Conservation (phyloP, 495 filamentous ascomycete genomes). For the Penicillium riverlandense region DNA sequence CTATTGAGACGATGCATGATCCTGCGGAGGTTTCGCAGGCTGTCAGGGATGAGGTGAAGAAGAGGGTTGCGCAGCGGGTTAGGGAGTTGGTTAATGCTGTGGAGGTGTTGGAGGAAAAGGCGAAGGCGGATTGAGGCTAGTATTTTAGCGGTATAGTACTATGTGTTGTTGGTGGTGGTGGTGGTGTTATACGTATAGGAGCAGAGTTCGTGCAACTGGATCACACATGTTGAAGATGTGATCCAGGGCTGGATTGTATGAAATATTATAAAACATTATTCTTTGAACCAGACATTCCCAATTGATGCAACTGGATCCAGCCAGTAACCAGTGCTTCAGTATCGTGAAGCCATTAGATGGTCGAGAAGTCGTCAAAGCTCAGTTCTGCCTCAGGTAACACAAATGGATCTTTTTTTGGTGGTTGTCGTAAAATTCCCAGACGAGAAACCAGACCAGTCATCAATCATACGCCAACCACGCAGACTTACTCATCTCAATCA, state of each 20-base stretch:
- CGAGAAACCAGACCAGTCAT: background rate
- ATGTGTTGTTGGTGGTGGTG: background rate
- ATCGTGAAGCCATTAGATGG: no score
- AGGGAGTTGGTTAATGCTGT: conserved; percentile 38
- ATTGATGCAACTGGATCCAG: no score
- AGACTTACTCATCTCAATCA: background rate
- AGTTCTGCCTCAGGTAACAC: background rate
- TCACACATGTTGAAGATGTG: background rate
- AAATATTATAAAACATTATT: no score
- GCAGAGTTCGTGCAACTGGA: background rate
- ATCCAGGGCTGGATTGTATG: background rate
- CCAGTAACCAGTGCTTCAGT: no score
- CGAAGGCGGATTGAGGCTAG: conserved; percentile 20
- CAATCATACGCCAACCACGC: conserved; percentile 1
- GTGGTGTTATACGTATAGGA: no score
- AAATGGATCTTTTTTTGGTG: background rate
- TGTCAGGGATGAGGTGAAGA: conserved; percentile 30
- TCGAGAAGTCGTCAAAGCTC: background rate
- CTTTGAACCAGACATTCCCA: no score
- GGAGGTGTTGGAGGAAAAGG: conserved; percentile 34
- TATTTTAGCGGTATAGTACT: background rate
- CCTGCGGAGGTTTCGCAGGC: conserved; percentile 16
- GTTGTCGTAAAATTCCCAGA: background rate
- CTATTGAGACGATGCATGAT: conserved; percentile 28
- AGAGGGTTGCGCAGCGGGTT: conserved; percentile 33